phyloP scores from a whole-genome alignment of 2,329 filamentous ascomycete species.

The Metarhizium robertsii region DNA sequence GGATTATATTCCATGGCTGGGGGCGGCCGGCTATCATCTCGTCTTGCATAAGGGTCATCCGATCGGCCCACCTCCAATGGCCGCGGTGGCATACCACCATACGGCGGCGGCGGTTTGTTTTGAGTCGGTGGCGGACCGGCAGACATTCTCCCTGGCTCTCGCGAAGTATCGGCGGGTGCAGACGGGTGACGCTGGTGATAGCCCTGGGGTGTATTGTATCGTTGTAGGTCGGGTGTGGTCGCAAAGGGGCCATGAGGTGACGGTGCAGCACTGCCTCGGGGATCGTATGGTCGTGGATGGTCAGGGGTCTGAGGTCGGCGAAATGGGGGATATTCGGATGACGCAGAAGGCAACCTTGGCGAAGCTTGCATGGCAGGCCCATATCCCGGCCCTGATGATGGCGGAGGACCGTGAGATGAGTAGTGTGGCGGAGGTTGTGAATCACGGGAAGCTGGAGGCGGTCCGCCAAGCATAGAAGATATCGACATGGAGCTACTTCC shows the following conservation, averaged over 20 bases:
- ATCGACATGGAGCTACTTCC: slow-evolving; percentile 51
- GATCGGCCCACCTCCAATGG: slow-evolving; percentile 35
- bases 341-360: slow-evolving; percentile 43
- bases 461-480: slow-evolving; percentile 49
- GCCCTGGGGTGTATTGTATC: slow-evolving; percentile 50
- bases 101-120: slow-evolving; percentile 35
- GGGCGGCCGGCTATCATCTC: slow-evolving; percentile 35
- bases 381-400: slow-evolving; percentile 35
- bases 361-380: slow-evolving; percentile 43
- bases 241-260: slow-evolving; percentile 43
- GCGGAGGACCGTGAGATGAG: slow-evolving; percentile 29
- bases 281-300: slow-evolving; percentile 46
- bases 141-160: slow-evolving; percentile 28
- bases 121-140: slow-evolving; percentile 38
- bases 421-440: slow-evolving; percentile 32
- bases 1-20: slow-evolving; percentile 41
- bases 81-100: slow-evolving; percentile 32
- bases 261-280: slow-evolving; percentile 32
- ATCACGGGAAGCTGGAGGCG: slow-evolving; percentile 34
- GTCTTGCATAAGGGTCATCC: slow-evolving; percentile 36
- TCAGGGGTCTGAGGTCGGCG: slow-evolving; percentile 68
- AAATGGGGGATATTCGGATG: slow-evolving; percentile 52
- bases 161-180: slow-evolving; percentile 33
- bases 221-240: slow-evolving; percentile 49
- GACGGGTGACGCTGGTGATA: slow-evolving; percentile 44